Conservation (phyloP, 805 yeast species). For the Ogataea methylovora region DNA sequence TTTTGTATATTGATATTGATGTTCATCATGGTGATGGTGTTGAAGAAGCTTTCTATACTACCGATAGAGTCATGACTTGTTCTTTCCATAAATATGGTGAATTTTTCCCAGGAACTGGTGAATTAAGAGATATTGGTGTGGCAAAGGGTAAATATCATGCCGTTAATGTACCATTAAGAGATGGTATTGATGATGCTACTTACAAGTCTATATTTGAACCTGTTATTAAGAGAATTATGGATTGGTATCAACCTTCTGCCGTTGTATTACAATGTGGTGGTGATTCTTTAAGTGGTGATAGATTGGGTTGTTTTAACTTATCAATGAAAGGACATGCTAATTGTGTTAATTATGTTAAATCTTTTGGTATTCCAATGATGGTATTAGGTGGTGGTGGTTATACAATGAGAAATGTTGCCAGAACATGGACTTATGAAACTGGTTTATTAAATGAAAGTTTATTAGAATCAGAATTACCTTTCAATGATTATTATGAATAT, state of each 20-base stretch:
- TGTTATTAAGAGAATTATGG: conserved; percentile 64
- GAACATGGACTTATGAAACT: conserved; percentile 93
- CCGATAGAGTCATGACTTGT: conserved; percentile 86
- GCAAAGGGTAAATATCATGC: conserved; percentile 79
- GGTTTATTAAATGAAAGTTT: conserved; percentile 78
- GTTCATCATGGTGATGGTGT: conserved; percentile 96
- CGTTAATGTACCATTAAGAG: conserved; percentile 80
- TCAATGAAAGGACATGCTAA: conserved; percentile 95
- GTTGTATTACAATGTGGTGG: conserved; percentile 99
- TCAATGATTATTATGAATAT: conserved; percentile 94
- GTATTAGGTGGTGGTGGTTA: conserved; percentile 98
- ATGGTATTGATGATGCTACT: conserved; percentile 90
- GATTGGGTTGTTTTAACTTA: conserved; percentile 91
- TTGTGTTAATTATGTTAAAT: conserved; percentile 81
- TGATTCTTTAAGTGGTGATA: conserved; percentile 92
- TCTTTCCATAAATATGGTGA: conserved; percentile 91
- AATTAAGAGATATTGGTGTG: conserved; percentile 75
- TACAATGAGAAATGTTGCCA: conserved; percentile 93
- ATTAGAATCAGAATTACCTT: conserved; percentile 74
- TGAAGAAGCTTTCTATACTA: conserved; percentile 87
- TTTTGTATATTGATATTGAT: conserved; percentile 81
- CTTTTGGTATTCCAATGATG: conserved; percentile 83
- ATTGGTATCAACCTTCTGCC: conserved; percentile 91
- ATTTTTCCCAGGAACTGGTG: conserved; percentile 92
- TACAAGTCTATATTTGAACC: conserved; percentile 87